Base-by-base conservation (phyloP, 2,329 filamentous ascomycete genomes). In the Clarireedia monteithiana region DNA sequence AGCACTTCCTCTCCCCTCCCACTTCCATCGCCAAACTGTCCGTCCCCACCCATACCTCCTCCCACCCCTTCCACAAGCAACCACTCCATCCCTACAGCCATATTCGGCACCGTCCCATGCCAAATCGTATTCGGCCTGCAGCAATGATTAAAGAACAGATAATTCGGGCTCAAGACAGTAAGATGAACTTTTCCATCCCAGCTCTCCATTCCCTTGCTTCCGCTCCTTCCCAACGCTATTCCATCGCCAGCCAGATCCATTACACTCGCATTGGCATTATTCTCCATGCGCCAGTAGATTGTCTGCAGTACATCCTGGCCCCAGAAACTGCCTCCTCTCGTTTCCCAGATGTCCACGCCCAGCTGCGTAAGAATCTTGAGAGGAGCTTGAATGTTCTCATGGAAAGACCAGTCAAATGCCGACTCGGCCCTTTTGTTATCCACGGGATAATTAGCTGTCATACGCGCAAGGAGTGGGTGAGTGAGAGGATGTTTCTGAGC, bases 141-240 rank as follows among this genome's bases (percentile, higher is more conserved):
- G 9, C 56, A 61, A 48, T 68, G 66, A 23, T 68, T 68, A 36
- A 68, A 60, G 49, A 68, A 67, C 0, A 68, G 48, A 38, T 67
- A 68, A 17, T 63, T 60, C 0, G 61, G 58, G 42, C 64, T 66
- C 4, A 68, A 14, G 5, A 49, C 59, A 0, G 63, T 42, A 5
- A 63, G 40, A 15, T 44, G 23, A 5, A 44, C 49, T 6, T 3
- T 27, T 14, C 38, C n/a, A 15, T 42, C 15, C 10, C 20, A 20
- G 20, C 9, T 42, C 39, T 14, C 17, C 3, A 15, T 42, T 20
- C 20, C 20, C 2, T 20, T 20, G 20, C 2, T 20, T 20, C 20
- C 20, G 20, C 20, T 20, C 2, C 20, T 20, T 20, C 20, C 20
- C 20, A 20, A 20, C 20, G 20, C 20, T 3, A 20, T 20, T 20